Conservation (phyloP, 805 yeast species). For the Cyberlindnera petersonii region DNA sequence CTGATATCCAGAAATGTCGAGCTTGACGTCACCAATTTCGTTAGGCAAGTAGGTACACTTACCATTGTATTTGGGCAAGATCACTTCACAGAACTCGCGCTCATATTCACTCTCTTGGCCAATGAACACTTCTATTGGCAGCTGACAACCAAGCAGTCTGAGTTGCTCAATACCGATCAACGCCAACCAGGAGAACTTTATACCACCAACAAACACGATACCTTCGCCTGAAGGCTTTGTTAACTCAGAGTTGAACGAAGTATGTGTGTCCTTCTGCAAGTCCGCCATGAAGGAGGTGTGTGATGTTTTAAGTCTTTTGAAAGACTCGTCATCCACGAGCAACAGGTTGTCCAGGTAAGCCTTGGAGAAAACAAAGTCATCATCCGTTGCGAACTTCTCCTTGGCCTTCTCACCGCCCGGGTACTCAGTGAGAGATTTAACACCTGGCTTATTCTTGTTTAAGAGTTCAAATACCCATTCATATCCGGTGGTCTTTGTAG, state of each 20-base stretch:
- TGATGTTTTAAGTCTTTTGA: conserved; percentile 33
- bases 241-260: conserved; percentile 28
- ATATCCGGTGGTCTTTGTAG: conserved; percentile 9
- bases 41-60: conserved; percentile 60
- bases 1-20: conserved; percentile 54
- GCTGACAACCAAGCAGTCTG: conserved; percentile 53
- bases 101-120: conserved; percentile 66
- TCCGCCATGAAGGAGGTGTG: conserved; percentile 36
- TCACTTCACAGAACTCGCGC: conserved; percentile 54
- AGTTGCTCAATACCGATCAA: conserved; percentile 57
- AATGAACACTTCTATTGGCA: conserved; percentile 71
- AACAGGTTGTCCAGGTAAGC: conserved; percentile 43
- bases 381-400: conserved; percentile 39
- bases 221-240: conserved; percentile 42
- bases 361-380: conserved; percentile 41
- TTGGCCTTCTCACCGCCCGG: conserved; percentile 37
- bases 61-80: conserved; percentile 58
- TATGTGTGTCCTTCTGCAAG: conserved; percentile 36
- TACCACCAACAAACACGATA: conserved; percentile 72
- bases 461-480: conserved; percentile 28
- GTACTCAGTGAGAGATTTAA: conserved; percentile 42
- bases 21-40: conserved; percentile 47
- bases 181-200: conserved; percentile 67
- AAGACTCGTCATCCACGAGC: conserved; percentile 35
- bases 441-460: conserved; percentile 33